Percentiles rank a stretch among this genome's conserved stretches.
Evolutionary conservation across 805 yeast species (phyloP).

Genomic region (Candida broadrunensis): DNA sequence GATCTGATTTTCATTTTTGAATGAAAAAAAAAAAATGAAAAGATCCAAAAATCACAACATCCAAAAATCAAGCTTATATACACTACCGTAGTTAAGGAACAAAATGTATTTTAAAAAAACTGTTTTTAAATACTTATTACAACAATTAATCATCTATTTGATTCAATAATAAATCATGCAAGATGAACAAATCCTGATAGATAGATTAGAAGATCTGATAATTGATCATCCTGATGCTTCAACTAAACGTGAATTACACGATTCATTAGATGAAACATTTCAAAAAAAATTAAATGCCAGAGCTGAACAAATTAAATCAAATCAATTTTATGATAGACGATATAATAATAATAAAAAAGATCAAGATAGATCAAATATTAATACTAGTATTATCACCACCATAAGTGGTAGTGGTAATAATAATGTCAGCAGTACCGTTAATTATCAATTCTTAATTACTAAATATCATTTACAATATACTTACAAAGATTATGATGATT

Average conservation of each 20-base stretch:
- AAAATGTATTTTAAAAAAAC: too few species aligned
- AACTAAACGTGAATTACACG: slow-evolving; percentile 25
- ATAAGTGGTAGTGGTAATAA: not conserved
- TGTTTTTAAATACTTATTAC: too few species aligned
- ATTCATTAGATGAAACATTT: slow-evolving; percentile 39
- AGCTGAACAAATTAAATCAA: slow-evolving; percentile 34
- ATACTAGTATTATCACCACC: not conserved
- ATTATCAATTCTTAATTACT: slow-evolving; percentile 26
- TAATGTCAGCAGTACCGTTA: not conserved
- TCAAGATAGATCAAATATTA: not conserved
- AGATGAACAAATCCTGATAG: slow-evolving; percentile 34
- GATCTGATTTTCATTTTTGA: too few species aligned
- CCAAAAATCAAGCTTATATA: too few species aligned
- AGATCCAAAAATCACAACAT: too few species aligned
- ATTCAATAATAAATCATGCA: too few species aligned
- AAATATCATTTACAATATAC: slow-evolving; percentile 29
- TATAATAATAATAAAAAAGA: slow-evolving; percentile 1
- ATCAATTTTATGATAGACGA: slow-evolving; percentile 3
- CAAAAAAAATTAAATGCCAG: slow-evolving; percentile 40
- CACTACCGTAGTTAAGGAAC: too few species aligned
- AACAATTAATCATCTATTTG: too few species aligned
- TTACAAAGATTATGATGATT: slow-evolving; percentile 22
- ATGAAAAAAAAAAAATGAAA: too few species aligned
- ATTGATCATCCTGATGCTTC: slow-evolving; percentile 41
- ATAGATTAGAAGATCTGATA: slow-evolving; percentile 45